Percentiles rank a stretch among this genome's conserved stretches.
Evolutionary conservation across 2,329 filamentous ascomycete genomes (phyloP).

Genomic region (Aspergillus persii): DNA sequence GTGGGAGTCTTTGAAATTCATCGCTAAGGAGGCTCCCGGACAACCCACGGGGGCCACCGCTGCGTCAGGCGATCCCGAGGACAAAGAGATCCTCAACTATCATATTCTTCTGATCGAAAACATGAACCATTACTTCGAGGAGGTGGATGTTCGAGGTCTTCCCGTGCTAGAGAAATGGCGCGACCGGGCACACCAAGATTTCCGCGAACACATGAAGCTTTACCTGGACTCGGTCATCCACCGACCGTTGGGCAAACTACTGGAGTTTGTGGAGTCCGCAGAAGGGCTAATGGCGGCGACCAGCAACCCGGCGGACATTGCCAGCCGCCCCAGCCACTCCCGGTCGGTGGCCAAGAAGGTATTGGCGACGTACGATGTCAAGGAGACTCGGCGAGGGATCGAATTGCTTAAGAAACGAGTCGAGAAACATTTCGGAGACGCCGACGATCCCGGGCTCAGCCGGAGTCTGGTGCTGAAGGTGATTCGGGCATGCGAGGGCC

Average conservation of each 20-base stretch:
- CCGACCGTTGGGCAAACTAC: conserved; percentile 80
- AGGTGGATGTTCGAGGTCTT: conserved; percentile 73
- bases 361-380: conserved; percentile 73
- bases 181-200: conserved; percentile 71
- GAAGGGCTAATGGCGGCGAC: conserved; percentile 67
- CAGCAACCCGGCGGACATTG: conserved; percentile 59
- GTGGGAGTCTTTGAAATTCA: conserved; percentile 96
- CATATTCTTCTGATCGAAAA: conserved; percentile 97
- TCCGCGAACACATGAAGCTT: conserved; percentile 79
- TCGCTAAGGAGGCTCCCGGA: conserved; percentile 68
- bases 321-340: conserved; percentile 77
- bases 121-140: conserved; percentile 96
- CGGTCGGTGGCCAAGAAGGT: conserved; percentile 84
- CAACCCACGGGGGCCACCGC: conserved; percentile 53
- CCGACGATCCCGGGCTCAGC: conserved; percentile 69
- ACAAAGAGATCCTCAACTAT: conserved; percentile 96
- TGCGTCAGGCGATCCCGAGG: conserved; percentile 67
- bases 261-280: conserved; percentile 88
- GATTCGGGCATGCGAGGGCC: conserved; percentile 57
- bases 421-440: conserved; percentile 95
- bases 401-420: conserved; percentile 85
- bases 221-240: conserved; percentile 88
- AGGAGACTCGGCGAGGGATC: conserved; percentile 85
- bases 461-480: conserved; percentile 59
- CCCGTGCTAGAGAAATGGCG: conserved; percentile 81